phyloP scores from a whole-genome alignment of 2,329 filamentous ascomycete genomes.

The Aspergillus persii region DNA sequence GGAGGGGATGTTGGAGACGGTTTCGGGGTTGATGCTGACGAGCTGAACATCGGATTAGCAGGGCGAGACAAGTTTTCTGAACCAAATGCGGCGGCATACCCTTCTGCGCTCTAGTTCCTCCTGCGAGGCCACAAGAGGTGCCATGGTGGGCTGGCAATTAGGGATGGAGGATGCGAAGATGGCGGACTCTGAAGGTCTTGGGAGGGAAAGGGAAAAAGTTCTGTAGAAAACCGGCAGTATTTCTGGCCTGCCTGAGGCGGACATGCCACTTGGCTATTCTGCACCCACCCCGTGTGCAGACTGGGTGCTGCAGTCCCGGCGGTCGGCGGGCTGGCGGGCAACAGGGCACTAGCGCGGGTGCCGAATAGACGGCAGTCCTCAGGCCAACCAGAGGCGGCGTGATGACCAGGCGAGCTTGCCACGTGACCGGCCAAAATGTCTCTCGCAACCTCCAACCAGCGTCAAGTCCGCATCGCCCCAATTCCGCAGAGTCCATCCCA shows the following conservation, averaged over 20 bases:
- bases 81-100: conserved; percentile 27
- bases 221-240: conserved; percentile 28
- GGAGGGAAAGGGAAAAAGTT: conserved; percentile 36
- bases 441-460: conserved; percentile 29
- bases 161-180: conserved; percentile 20
- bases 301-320: background rate
- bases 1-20: conserved; percentile 81
- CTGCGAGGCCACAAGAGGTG: conserved; percentile 41
- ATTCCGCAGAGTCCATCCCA: conserved; percentile 33
- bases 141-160: conserved; percentile 33
- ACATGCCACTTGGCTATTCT: conserved; percentile 17
- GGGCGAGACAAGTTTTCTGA: background rate
- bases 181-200: conserved; percentile 18
- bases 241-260: conserved; percentile 28
- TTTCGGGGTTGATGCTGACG: conserved; percentile 84
- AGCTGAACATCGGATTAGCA: conserved; percentile 53
- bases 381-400: conserved; percentile 34
- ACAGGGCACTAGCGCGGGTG: conserved; percentile 7
- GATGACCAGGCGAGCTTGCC: conserved; percentile 31
- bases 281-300: conserved; percentile 1
- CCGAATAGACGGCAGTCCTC: conserved; percentile 15
- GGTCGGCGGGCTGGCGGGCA: background rate
- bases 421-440: conserved; percentile 38
- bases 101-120: conserved; percentile 45
- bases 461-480: conserved; percentile 29